Percentiles rank a stretch among this genome's conserved stretches.
phyloP scores from a whole-genome alignment of 495 filamentous ascomycete genomes.

The Apodospora peruviana region DNA sequence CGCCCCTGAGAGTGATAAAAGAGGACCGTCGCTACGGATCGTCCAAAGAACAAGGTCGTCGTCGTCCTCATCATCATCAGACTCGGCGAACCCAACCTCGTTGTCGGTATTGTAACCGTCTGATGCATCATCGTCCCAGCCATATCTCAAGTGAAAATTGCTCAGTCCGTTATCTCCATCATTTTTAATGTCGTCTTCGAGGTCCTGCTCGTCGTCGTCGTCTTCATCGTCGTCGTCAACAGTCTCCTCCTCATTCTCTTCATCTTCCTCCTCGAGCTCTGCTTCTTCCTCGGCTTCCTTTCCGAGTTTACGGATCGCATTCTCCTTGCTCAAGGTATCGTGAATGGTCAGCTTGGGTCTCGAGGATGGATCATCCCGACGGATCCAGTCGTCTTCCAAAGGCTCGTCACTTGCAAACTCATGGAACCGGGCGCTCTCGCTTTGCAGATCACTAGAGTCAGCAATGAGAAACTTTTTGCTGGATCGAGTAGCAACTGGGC shows the following conservation, averaged over 20 bases:
- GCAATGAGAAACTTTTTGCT: conserved; percentile 42
- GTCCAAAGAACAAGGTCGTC: conserved; percentile 80
- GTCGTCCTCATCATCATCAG: conserved; percentile 81
- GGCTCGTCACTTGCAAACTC: conserved; percentile 83
- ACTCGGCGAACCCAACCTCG: conserved; percentile 87
- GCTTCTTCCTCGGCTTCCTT: conserved; percentile 91
- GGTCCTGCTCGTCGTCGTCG: conserved; percentile 38
- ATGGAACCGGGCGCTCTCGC: conserved; percentile 75
- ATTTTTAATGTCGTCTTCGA: conserved; percentile 45
- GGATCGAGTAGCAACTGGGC: conserved; percentile 25
- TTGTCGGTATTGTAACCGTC: conserved; percentile 93
- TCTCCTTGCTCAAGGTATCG: conserved; percentile 88
- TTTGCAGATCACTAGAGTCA: conserved; percentile 51
- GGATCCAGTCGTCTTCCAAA: conserved; percentile 83
- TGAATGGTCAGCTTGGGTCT: conserved; percentile 71
- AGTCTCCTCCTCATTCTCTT: conserved; percentile 54
- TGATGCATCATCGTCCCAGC: conserved; percentile 60
- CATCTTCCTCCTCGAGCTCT: conserved; percentile 62
- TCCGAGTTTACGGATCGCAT: conserved; percentile 75
- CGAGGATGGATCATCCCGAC: conserved; percentile 52
- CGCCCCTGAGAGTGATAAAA: conserved; percentile 27
- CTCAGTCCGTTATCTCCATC: conserved; percentile 33
- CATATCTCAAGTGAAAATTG: conserved; percentile 48
- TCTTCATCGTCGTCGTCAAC: conserved; percentile 47
- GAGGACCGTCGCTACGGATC: conserved; percentile 49